Base-by-base conservation (phyloP, 2,329 filamentous ascomycete genomes). In the Talaromyces sp. region DNA sequence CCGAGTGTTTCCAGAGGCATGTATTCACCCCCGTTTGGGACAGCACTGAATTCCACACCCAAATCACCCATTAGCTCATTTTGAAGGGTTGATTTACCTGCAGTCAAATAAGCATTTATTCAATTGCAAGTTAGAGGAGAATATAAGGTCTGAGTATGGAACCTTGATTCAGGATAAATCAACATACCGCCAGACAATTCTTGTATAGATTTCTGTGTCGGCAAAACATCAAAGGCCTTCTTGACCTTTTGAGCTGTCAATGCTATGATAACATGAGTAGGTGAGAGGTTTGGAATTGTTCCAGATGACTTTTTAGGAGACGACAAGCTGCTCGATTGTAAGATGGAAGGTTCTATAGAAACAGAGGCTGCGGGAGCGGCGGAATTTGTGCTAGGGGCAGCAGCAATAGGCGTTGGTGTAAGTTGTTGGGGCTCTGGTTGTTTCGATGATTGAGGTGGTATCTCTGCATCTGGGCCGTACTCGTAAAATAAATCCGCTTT, bases 1-100 rank as follows among this genome's bases (percentile, higher is more conserved):
- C 93, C 91, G 66, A 99, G 86, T 81, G 98, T 95, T 78, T 98
- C 94, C 54, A 99, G 84, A 68, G 94, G 94, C 56, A 91, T 96
- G 79, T 99, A 95, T 86, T 99, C 95, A 62, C 95, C 94, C 83
- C 98, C 98, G 78, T 99, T 95, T 62, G 95, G 95, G n/a, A 94
- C 97, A 10, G 93, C 97, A 66, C 94, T 95, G 73, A 99, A 99
- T 81, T 99, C 95, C 79, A 98, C 98, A 76, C 94, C 93, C 69
- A 99, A 83, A 77, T 99, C 95, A 81, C 95, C 95, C 38, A 99
- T 87, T 70, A 99, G 98, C 80, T 99, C 95, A 78, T 99, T 99
- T 78, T 99, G 95, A 27, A 99, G 88, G 6, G 95, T 99, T 2
- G 95, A 98, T 84, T 98, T 98, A 75, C 93, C 93, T 97, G 25